Percentiles rank a stretch among this genome's conserved stretches.
phyloP scores from a whole-genome alignment of 148 eudicot genomes.

The Chenopodium quinoa region DNA sequence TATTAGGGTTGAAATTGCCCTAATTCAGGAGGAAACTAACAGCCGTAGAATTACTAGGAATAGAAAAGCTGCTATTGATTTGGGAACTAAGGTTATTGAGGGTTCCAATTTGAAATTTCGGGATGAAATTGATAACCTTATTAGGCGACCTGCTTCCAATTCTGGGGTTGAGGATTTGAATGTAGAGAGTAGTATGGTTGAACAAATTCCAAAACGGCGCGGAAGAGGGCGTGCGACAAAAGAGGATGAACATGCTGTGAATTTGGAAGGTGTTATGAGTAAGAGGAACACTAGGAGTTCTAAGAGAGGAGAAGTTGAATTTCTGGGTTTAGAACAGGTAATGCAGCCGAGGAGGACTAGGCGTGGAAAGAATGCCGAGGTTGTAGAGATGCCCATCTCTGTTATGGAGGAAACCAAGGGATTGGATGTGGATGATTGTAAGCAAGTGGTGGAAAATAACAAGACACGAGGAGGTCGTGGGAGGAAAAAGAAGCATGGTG shows the following conservation, averaged over 20 bases:
- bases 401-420: conserved; percentile 14
- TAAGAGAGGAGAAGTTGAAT: conserved; percentile 9
- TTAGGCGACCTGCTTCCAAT: no score
- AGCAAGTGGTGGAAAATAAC: background rate
- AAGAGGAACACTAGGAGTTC: conserved; percentile 31
- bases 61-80: background rate
- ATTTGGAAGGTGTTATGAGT: background rate
- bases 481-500: conserved; percentile 27
- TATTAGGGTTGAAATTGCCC: conserved; percentile 43
- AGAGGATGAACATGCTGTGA: conserved; percentile 12
- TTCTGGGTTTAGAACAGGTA: background rate
- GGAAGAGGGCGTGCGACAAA: background rate
- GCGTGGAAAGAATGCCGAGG: conserved; percentile 31
- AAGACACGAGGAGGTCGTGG: conserved; percentile 25
- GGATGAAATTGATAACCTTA: no score
- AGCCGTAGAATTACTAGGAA: background rate
- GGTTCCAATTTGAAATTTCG: conserved; percentile 16
- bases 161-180: conserved; percentile 3
- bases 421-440: conserved; percentile 7
- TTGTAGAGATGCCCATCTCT: background rate
- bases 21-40: background rate
- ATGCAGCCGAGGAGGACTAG: conserved; percentile 41
- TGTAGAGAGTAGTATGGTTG: conserved; percentile 10
- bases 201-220: no score
- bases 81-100: conserved; percentile 6